Evolutionary conservation across 163 green algal species (phyloP).

Genomic region (Chloromonas sp.): DNA sequence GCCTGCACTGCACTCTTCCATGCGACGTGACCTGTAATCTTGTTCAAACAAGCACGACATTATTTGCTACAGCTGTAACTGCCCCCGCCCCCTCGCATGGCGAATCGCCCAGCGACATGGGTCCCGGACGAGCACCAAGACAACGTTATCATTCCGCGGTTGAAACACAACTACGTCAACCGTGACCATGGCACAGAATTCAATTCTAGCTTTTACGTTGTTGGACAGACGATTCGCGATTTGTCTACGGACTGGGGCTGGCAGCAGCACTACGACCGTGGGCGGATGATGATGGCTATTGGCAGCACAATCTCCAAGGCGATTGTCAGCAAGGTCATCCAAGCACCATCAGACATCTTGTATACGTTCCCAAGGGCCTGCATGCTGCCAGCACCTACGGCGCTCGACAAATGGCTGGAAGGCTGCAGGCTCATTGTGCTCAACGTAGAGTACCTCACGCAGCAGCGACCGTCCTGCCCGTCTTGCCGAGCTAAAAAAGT

Average conservation of each 20-base stretch:
- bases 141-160: constrained; percentile 15
- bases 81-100: no score
- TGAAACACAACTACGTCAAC: constrained; percentile 27
- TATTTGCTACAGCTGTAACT: no score
- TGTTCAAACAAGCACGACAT: no score
- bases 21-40: no score
- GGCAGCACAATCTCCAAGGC: not conserved
- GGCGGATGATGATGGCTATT: not conserved
- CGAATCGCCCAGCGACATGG: no score
- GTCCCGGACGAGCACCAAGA: no score
- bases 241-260: not conserved
- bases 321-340: not conserved
- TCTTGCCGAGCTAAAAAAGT: not conserved
- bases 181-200: not conserved
- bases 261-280: not conserved
- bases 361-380: not conserved
- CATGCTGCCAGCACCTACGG: not conserved
- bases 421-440: not conserved
- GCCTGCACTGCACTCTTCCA: no score
- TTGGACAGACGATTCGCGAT: not conserved
- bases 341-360: not conserved
- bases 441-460: not conserved
- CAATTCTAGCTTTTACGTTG: not conserved
- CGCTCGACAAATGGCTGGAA: not conserved
- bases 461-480: not conserved